A percentile compares a stretch with the other conserved stretches of the same genome.
phyloP scores from a whole-genome alignment of 1,139 yeast genomes.

The Pichia sp. region DNA sequence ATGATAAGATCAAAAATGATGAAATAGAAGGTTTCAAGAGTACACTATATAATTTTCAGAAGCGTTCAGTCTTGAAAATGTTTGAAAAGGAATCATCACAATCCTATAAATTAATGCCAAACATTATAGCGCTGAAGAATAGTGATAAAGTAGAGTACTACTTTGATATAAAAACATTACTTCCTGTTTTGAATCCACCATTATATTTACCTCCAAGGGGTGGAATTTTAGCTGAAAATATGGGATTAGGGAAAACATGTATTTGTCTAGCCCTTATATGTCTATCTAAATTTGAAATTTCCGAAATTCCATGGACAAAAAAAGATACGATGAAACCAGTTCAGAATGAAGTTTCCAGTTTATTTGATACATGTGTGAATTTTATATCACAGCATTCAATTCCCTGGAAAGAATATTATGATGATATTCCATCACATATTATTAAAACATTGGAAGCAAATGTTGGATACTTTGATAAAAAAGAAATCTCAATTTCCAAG shows the following conservation, averaged over 20 bases:
- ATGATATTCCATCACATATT: slow-evolving; percentile 42
- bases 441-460: slow-evolving; percentile 30
- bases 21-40: slow-evolving; percentile 45
- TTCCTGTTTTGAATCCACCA: slow-evolving; percentile 34
- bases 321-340: slow-evolving; percentile 18
- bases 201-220: slow-evolving; percentile 47
- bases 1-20: slow-evolving; percentile 23
- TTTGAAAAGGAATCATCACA: slow-evolving; percentile 42
- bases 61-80: slow-evolving; percentile 54
- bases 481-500: slow-evolving; percentile 12
- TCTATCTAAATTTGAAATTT: slow-evolving; percentile 45
- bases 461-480: slow-evolving; percentile 43
- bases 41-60: slow-evolving; percentile 49
- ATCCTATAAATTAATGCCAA: slow-evolving; percentile 37
- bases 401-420: slow-evolving; percentile 48
- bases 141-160: slow-evolving; percentile 23
- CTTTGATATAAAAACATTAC: slow-evolving; percentile 33
- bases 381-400: slow-evolving; percentile 42
- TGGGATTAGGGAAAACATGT: slow-evolving; percentile 70
- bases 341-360: slow-evolving; percentile 19
- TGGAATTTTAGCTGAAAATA: slow-evolving; percentile 68
- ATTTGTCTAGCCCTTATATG: slow-evolving; percentile 59
- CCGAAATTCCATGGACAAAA: slow-evolving; percentile 36
- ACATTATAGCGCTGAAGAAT: slow-evolving; percentile 30
- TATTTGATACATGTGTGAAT: slow-evolving; percentile 39